These are phyloP conservation scores for Xylaria palmicola DNA, from an alignment of 495 filamentous ascomycete species.

Conservation along the genomic window DNA sequence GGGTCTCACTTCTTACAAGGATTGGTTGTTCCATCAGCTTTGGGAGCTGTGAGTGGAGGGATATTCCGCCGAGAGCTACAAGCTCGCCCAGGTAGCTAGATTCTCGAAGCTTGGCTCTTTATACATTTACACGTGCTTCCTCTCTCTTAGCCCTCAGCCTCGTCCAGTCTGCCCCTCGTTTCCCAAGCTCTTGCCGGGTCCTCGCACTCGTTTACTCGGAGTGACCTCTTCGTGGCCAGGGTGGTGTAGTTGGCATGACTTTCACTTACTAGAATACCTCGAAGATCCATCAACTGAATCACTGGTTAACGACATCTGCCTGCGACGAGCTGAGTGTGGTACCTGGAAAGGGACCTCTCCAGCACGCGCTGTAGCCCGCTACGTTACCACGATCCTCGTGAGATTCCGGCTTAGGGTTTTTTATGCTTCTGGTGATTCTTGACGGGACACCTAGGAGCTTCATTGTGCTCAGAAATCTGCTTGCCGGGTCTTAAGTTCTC, in stretches of 20 bases:
- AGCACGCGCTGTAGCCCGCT: not conserved
- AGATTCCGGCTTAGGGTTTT: not conserved
- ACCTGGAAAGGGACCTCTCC: not conserved
- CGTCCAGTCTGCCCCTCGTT: constrained; percentile 7
- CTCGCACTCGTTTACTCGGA: constrained; percentile 7
- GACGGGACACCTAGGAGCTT: not conserved
- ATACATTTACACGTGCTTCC: not conserved
- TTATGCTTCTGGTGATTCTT: not conserved
- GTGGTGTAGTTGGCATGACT: not conserved
- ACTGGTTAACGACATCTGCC: not conserved
- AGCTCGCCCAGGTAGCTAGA: constrained; percentile 6
- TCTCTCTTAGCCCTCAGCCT: constrained; percentile 14
- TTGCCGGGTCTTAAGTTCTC: not conserved
- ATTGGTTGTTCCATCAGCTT: not conserved
- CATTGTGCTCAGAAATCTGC: not conserved
- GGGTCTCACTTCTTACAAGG: constrained; percentile 9
- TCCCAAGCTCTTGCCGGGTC: not conserved
- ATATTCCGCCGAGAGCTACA: constrained; percentile 11
- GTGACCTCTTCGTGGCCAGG: not conserved
- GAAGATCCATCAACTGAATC: not conserved
- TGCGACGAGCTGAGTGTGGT: not conserved
- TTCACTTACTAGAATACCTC: not conserved
- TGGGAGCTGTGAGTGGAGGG: not conserved
- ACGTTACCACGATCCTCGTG: not conserved
- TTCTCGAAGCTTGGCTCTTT: not conserved